Conservation (phyloP, 1,284 basidiomycete species). For the Chalciporus sp. region DNA sequence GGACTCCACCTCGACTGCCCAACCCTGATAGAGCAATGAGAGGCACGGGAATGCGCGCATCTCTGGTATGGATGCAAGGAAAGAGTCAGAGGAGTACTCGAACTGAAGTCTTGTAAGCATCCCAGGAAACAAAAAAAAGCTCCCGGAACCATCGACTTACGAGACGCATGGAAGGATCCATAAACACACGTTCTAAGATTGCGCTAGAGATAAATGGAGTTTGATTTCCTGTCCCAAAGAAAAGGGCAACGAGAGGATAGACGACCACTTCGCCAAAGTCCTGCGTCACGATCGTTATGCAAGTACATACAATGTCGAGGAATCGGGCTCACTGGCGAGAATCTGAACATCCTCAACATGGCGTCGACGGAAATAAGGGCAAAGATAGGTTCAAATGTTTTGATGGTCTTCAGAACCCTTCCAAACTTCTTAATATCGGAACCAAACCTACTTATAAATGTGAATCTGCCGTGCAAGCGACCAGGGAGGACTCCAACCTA, state of each 20-base stretch:
- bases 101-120: background rate
- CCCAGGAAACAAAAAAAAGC: too few relatives aligned
- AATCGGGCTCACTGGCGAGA: background rate
- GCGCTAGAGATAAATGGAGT: conserved; percentile 7
- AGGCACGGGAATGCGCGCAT: conserved; percentile 3
- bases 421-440: conserved; percentile 63
- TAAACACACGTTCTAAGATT: conserved; percentile 6
- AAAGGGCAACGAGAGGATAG: conserved; percentile 7
- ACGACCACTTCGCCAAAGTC: conserved; percentile 9
- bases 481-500: background rate
- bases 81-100: conserved; percentile 7
- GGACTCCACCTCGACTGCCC: conserved; percentile 10
- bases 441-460: conserved; percentile 32
- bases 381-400: conserved; percentile 55
- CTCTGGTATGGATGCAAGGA: conserved; percentile 16
- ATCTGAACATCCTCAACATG: background rate
- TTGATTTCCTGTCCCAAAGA: conserved; percentile 13
- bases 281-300: background rate
- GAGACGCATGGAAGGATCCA: conserved; percentile 10
- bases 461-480: background rate
- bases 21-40: conserved; percentile 6
- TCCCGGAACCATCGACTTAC: background rate
- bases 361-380: conserved; percentile 50
- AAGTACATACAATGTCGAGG: too few relatives aligned
- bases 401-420: conserved; percentile 53